Base-by-base conservation (phyloP, 352 stramenopile species). In the Globisporangium parvum region DNA sequence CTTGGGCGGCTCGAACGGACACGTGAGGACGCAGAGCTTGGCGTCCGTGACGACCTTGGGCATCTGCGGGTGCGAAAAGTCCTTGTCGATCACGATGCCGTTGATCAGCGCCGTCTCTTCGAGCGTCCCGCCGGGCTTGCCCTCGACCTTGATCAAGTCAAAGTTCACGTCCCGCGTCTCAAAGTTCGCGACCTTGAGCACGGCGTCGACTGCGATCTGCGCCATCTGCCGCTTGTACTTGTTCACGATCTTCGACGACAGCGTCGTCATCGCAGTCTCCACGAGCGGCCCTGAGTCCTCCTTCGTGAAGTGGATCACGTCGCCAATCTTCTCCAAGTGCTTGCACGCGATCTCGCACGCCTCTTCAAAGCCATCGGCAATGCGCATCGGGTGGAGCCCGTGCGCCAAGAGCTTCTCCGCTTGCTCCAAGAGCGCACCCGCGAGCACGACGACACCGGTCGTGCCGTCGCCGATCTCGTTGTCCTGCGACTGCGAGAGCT, bases 391-490 rank as follows among this genome's bases (percentile, higher is more conserved):
- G 86, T 99, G 97, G 56, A 99, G 88, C 0, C 97, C 97, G 60
- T 97, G 85, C 49, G 88, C 85, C 33, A 99, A 74, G 33, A 99
- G 77, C 84, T 98, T 97, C 69, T 98, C 91, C 6, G 95, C 96
- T 75, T 99, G 96, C 73, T 99, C 95, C 46, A 99, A 69, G 57
- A 99, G 72, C 20, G 96, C 86, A 20, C 97, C 97, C 14, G 97
- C 97, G 26, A 99, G 84, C 20, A 99, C 97, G 3, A 99, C 97
- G 9, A 99, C 97, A 33, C 97, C 97, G 0, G 97, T 99, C n/a
- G 97, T 99, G 47, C 97, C 97, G 69, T 99, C 97, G 39, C 97
- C 97, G 66, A 99, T 99, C 85, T 99, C 97, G 60, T 99, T 96
- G 80, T 99, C 97, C 81, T 99, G 97, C 37, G 94, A 99, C 68